Evolutionary conservation across 441 rosid species (phyloP), one percentile per base, ranked within the genome.

Genomic region (Populus tomentosa): DNA sequence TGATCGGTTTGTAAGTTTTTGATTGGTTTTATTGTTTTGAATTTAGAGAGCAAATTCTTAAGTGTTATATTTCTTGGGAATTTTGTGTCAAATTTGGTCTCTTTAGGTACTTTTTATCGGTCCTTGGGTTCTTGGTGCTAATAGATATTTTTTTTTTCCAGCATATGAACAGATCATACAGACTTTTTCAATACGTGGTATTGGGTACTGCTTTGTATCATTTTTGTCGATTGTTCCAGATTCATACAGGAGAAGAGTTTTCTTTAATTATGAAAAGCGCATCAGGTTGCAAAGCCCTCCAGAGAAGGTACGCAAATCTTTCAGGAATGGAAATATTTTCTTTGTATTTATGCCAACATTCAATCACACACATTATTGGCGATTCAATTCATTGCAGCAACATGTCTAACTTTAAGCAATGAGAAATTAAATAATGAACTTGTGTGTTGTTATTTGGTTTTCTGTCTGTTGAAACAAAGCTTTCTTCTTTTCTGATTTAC

Each of bases 261-360:
- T 91, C 88, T 89, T 91, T 79, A 86, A 91, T 56, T 91, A 91
- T 36, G 95, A 91, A 84, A 88, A 88, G 77, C 88, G 93, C 73
- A 83, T 91, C 6, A 73, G 91, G 69, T 26, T 81, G 79, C 89
- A 77, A 35, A 89, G 93, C 79, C 91, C 89, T 4, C 93, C 90
- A 2, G 95, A 88, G 73, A 89, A 91, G 90, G 94, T 88, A 65
- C 40, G 32, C 8, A 2, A 42, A n/a, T 40, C 73, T 36, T 67
- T 38, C 56, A 10, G 2, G 35, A 67, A 23, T 28, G 69, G 21
- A 42, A 30, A 26, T 56, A 18, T 30, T 11, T 53, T 10, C 6
- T 14, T 50, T 50, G 59, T 50, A 50, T 50, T 14, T 50, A 50
- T 50, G n/a, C n/a, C n/a, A 16, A 8, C 59, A 16, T 50, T 16